phyloP scores from a whole-genome alignment of 2,329 filamentous ascomycete species.

The Sporothrix variecibatus region DNA sequence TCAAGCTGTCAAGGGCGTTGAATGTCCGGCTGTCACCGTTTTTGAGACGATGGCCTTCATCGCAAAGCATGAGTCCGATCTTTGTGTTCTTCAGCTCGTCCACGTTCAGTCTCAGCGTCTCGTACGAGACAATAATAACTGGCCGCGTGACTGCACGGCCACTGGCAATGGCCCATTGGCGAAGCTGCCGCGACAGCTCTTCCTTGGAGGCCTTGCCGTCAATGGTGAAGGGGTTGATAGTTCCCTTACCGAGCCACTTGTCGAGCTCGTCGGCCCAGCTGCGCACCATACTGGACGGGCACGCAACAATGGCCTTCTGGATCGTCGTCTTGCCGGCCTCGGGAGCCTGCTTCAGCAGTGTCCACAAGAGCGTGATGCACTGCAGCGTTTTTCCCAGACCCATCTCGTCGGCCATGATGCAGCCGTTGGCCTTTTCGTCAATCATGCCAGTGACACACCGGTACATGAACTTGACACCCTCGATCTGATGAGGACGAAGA shows the following conservation, averaged over 20 bases:
- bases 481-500: slow-evolving; percentile 92
- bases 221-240: slow-evolving; percentile 90
- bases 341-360: slow-evolving; percentile 89
- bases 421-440: slow-evolving; percentile 89
- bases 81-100: slow-evolving; percentile 86
- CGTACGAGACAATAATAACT: slow-evolving; percentile 96
- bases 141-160: slow-evolving; percentile 89
- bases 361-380: slow-evolving; percentile 97
- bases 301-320: slow-evolving; percentile 95
- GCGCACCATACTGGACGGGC: slow-evolving; percentile 90
- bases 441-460: slow-evolving; percentile 93
- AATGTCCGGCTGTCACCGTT: slow-evolving; percentile 97
- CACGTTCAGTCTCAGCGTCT: slow-evolving; percentile 87
- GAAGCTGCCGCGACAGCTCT: slow-evolving; percentile 83
- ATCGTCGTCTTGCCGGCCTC: slow-evolving; percentile 93
- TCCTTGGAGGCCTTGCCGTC: slow-evolving; percentile 96
- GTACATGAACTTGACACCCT: slow-evolving; percentile 98
- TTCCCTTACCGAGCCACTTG: slow-evolving; percentile 94
- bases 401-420: slow-evolving; percentile 99
- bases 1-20: slow-evolving; percentile 82
- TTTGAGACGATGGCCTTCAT: slow-evolving; percentile 94
- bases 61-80: slow-evolving; percentile 90
- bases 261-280: slow-evolving; percentile 98
- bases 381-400: slow-evolving; percentile 95
- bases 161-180: slow-evolving; percentile 90